Conservation (phyloP, 352 stramenopile genomes). For the Pythium biforme region DNA sequence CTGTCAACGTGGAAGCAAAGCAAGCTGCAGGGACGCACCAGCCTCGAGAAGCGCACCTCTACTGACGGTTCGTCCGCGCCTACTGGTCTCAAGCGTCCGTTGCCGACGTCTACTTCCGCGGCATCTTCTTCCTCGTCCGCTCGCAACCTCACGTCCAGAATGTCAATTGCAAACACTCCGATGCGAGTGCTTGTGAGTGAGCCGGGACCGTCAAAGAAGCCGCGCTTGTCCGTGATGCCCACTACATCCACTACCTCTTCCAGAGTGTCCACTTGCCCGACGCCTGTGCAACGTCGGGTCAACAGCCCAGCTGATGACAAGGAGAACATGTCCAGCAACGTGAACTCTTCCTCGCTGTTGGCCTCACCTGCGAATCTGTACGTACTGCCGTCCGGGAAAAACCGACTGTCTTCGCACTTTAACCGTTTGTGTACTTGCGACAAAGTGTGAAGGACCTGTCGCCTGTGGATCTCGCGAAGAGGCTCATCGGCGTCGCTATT, state of each 20-base stretch:
- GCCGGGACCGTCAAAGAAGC: conserved; percentile 11
- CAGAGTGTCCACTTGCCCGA: conserved; percentile 14
- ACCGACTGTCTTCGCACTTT: too few relatives aligned
- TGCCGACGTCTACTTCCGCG: neutral
- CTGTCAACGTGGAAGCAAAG: conserved; percentile 16
- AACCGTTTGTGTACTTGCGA: neutral
- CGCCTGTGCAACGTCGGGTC: neutral
- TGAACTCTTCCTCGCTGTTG: neutral
- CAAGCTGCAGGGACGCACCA: conserved; percentile 13
- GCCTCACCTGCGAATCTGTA: conserved; percentile 8
- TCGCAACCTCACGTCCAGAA: conserved; percentile 3
- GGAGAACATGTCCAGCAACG: conserved; percentile 20
- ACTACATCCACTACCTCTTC: neutral
- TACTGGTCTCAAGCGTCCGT: conserved; percentile 21
- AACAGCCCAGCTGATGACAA: conserved; percentile 13
- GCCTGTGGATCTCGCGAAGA: conserved; percentile 45
- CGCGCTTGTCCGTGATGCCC: conserved; percentile 17
- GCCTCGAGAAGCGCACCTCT: conserved; percentile 7
- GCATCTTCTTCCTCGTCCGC: neutral
- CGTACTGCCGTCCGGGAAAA: neutral
- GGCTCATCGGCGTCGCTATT: conserved; percentile 56
- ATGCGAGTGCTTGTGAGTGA: conserved; percentile 5
- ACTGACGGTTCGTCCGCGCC: neutral
- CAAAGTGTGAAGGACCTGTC: conserved; percentile 28
- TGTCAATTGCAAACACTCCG: conserved; percentile 16